Conservation (phyloP, 2,329 filamentous ascomycete genomes). For the Aspergillus fumigatiaffinis region DNA sequence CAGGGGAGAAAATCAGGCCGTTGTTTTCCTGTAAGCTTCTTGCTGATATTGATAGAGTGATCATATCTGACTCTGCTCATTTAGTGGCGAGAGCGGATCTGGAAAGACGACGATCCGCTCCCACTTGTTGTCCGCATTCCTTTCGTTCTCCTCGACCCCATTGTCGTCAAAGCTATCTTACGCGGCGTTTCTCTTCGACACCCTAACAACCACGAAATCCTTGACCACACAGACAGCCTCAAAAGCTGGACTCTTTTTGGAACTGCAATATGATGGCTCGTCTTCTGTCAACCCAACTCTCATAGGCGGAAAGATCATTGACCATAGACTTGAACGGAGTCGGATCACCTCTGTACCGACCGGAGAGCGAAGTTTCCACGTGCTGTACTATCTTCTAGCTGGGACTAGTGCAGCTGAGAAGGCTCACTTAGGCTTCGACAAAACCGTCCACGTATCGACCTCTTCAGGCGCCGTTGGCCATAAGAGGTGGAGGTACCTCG, state of each 20-base stretch:
- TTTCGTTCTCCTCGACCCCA: slow-evolving; percentile 87
- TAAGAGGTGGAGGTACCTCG: slow-evolving; percentile 92
- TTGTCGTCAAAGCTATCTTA: slow-evolving; percentile 90
- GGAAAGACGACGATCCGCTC: slow-evolving; percentile 94
- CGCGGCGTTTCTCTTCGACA: slow-evolving; percentile 92
- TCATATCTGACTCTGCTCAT: slow-evolving; percentile 25
- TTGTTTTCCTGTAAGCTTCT: slow-evolving; percentile 77
- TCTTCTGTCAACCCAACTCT: slow-evolving; percentile 79
- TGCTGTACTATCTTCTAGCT: slow-evolving; percentile 90
- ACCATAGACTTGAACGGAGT: slow-evolving; percentile 88
- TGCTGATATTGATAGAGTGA: background rate
- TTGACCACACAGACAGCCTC: slow-evolving; percentile 92
- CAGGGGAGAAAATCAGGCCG: slow-evolving; percentile 86
- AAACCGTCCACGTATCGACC: slow-evolving; percentile 35
- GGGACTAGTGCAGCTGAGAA: slow-evolving; percentile 91
- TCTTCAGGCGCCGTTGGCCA: slow-evolving; percentile 54
- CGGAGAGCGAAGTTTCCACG: slow-evolving; percentile 93
- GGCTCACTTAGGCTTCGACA: slow-evolving; percentile 69
- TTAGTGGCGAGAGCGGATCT: slow-evolving; percentile 87
- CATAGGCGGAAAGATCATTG: slow-evolving; percentile 89
- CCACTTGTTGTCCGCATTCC: slow-evolving; percentile 78
- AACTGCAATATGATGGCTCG: slow-evolving; percentile 92
- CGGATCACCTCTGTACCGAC: slow-evolving; percentile 89
- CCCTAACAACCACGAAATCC: slow-evolving; percentile 94
- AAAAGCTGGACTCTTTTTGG: slow-evolving; percentile 91